These are phyloP conservation scores for Magnaporthales sp. DNA, from an alignment of 2,329 filamentous ascomycete species.

Conservation along the genomic window DNA sequence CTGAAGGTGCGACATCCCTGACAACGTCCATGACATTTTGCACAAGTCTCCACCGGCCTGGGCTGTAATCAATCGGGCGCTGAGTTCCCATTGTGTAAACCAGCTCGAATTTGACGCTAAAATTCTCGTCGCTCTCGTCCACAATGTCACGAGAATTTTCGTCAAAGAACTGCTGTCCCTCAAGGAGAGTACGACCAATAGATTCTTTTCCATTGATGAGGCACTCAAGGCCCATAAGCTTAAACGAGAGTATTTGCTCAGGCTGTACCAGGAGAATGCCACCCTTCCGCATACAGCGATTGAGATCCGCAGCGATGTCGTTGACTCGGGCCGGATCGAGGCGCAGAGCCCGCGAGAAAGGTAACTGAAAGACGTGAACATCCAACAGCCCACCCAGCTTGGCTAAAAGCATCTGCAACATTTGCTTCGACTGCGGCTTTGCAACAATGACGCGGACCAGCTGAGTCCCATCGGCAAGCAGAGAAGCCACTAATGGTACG, in stretches of 20 bases:
- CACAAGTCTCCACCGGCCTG: slow-evolving; percentile 46
- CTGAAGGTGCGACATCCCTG: slow-evolving; percentile 11
- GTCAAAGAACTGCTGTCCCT: slow-evolving; percentile 12
- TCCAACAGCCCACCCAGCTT: slow-evolving; percentile 48
- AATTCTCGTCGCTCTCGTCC: slow-evolving; percentile 58
- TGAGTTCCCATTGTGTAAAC: slow-evolving; percentile 54
- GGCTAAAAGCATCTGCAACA: slow-evolving; percentile 43
- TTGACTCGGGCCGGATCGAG: slow-evolving; percentile 20
- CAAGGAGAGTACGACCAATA: background rate
- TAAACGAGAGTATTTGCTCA: slow-evolving; percentile 55
- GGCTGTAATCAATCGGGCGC: slow-evolving; percentile 38
- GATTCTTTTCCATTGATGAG: background rate
- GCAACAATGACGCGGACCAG: slow-evolving; percentile 52
- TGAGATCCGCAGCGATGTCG: slow-evolving; percentile 28
- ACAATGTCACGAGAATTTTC: slow-evolving; percentile 44
- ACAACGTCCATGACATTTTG: slow-evolving; percentile 43
- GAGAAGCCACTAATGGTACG: slow-evolving; percentile 50
- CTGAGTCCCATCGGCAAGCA: slow-evolving; percentile 38
- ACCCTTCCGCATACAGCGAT: slow-evolving; percentile 36
- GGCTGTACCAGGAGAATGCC: slow-evolving; percentile 55
- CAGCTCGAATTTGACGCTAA: slow-evolving; percentile 51
- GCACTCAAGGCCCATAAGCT: slow-evolving; percentile 52
- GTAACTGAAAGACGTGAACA: slow-evolving; percentile 45
- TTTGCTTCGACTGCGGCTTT: slow-evolving; percentile 53
- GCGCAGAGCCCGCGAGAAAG: slow-evolving; percentile 45